Percentiles rank a stretch among this genome's conserved stretches.
Conservation (phyloP, 768 basidiomycete genomes). For the Crucibulum laeve region DNA sequence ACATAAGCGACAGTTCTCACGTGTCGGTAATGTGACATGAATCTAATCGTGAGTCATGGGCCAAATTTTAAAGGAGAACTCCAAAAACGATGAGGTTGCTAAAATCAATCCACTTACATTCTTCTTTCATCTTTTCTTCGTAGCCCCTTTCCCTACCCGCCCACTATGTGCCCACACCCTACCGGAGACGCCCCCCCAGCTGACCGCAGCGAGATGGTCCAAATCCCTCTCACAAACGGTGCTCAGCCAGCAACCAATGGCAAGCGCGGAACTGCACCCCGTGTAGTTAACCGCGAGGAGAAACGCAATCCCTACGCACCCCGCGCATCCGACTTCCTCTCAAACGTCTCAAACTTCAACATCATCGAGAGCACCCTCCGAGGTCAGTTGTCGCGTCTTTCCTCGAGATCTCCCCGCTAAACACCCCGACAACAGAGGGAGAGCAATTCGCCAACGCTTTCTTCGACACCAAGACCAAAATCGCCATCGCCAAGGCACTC, state of each 20-base stretch:
- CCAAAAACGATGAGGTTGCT: background rate
- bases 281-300: conserved; percentile 29
- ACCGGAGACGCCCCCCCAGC: conserved; percentile 44
- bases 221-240: conserved; percentile 54
- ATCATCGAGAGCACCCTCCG: conserved; percentile 97
- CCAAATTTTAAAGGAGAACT: conserved; percentile 8
- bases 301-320: conserved; percentile 81
- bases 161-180: conserved; percentile 61
- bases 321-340: conserved; percentile 88
- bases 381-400: conserved; percentile 46
- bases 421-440: conserved; percentile 61
- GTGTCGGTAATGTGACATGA: background rate
- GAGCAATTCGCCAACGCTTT: conserved; percentile 99
- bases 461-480: conserved; percentile 99
- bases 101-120: background rate
- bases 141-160: conserved; percentile 6
- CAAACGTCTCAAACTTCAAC: conserved; percentile 89
- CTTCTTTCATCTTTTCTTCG: conserved; percentile 10
- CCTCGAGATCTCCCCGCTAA: conserved; percentile 8
- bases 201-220: conserved; percentile 63
- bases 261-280: conserved; percentile 37
- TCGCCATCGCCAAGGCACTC: conserved; percentile 95
- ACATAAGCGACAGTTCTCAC: too few species aligned
- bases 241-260: conserved; percentile 28
- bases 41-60: background rate